These are phyloP conservation scores for Erodium chrysanthum DNA, from an alignment of 441 rosid genomes.

Conservation along the genomic window DNA sequence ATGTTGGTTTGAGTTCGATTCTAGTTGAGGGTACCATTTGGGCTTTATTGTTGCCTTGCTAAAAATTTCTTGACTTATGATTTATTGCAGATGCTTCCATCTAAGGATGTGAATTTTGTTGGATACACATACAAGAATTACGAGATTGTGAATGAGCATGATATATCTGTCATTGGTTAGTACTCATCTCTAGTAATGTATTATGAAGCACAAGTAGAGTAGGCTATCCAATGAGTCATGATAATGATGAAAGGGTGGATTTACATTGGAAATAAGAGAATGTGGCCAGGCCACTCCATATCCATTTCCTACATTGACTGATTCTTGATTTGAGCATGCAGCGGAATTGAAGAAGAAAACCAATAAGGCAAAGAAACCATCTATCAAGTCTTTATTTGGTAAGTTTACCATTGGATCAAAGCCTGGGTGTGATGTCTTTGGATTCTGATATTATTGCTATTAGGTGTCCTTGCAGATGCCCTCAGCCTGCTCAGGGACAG, in stretches of 20 bases:
- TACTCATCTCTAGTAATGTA: background rate
- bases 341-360: constrained; percentile 65
- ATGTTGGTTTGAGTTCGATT: background rate
- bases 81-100: constrained; percentile 34
- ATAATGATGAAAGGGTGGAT: background rate
- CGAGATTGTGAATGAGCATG: constrained; percentile 42
- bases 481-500: constrained; percentile 24
- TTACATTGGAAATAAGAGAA: background rate
- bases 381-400: constrained; percentile 57
- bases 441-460: background rate
- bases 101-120: constrained; percentile 45
- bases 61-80: background rate
- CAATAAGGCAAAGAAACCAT: constrained; percentile 79
- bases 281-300: background rate
- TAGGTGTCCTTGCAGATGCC: constrained; percentile 3
- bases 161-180: constrained; percentile 40
- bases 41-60: background rate
- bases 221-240: background rate
- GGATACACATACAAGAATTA: constrained; percentile 53
- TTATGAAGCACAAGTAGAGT: background rate
- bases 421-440: background rate
- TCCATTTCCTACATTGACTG: background rate
- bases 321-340: constrained; percentile 7
- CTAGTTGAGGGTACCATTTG: background rate
- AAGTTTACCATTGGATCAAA: constrained; percentile 10